These are phyloP conservation scores for Claviceps digitariae DNA, from an alignment of 2,329 filamentous ascomycete species.

Conservation along the genomic window DNA sequence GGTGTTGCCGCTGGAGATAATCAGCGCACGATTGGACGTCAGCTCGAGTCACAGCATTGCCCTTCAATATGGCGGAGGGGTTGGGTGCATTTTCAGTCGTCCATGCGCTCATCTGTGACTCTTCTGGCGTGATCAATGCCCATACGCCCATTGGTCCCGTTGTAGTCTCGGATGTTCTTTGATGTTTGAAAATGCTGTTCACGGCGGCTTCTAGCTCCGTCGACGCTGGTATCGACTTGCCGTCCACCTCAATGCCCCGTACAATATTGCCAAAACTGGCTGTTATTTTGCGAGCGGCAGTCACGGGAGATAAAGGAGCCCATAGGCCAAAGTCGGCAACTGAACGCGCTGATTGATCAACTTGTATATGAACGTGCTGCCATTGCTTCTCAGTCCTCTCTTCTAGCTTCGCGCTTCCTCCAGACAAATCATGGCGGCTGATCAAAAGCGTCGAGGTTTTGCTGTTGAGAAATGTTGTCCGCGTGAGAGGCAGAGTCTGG, in stretches of 20 bases:
- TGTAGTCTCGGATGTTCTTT: conserved; percentile 10
- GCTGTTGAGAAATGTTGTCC: conserved; percentile 65
- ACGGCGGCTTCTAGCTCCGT: conserved; percentile 57
- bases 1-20: conserved; percentile 22
- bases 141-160: conserved; percentile 49
- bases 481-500: conserved; percentile 53
- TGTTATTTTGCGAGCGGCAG: conserved; percentile 45
- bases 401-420: conserved; percentile 10
- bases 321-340: conserved; percentile 16
- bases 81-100: conserved; percentile 5
- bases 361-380: conserved; percentile 23
- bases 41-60: conserved; percentile 5
- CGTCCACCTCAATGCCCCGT: conserved; percentile 41
- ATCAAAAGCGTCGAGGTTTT: conserved; percentile 43
- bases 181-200: conserved; percentile 38
- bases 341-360: conserved; percentile 10
- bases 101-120: conserved; percentile 2
- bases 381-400: conserved; percentile 22
- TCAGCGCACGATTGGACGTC: conserved; percentile 13
- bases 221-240: conserved; percentile 45
- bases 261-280: conserved; percentile 69
- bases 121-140: conserved; percentile 51
- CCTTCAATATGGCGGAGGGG: conserved; percentile 3
- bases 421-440: conserved; percentile 16
- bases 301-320: conserved; percentile 48